Base-by-base conservation (phyloP, 2,329 filamentous ascomycete species). In the Parafenestella ontariensis region DNA sequence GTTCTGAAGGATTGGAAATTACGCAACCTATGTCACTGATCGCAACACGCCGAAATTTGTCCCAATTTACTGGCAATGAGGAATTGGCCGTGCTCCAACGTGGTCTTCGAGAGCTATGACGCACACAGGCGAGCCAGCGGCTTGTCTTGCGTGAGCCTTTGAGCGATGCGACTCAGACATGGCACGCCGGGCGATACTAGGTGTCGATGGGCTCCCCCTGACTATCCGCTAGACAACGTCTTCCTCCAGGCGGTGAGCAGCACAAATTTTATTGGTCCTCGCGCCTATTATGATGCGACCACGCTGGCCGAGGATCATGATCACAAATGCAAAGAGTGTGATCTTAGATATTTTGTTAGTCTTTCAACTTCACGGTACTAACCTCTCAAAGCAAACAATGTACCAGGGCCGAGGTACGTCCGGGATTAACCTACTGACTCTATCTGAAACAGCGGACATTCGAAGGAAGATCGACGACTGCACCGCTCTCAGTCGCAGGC, bases 201-300 rank as follows among this genome's bases (percentile, higher is more conserved):
- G n/a, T 65, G 49, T 61, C 49, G 52, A 59, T 52, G 45, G 53
- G 36, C 51, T 39, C 52, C 52, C 62, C 63, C 56, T 65, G 60
- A 56, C 60, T 55, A 55, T 53, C 55, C 47, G 47, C 54, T 54
- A 46, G 47, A 24, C 56, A 20, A 29, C 40, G 43, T 54, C 52
- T 52, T 60, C 51, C 43, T 60, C 52, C 59, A 65, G 63, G 71
- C 71, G 70, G 71, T 73, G 71, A 65, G 60, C 46, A 57, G 31
- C 54, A 50, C 20, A 17, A 31, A 21, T 47, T 29, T 54, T 47
- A 73, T 70, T 72, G 68, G 70, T 40, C 54, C 49, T 46, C 39
- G 40, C 54, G 46, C 53, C 46, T 48, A 54, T 54, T 52, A 24
- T 53, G 50, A 49, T 54, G 49, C 50, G 37, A 59, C 47, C 51